A percentile compares a stretch with the other conserved stretches of the same genome.
phyloP scores from a whole-genome alignment of 805 yeast genomes.

The Hanseniaspora hatyaiensis region DNA sequence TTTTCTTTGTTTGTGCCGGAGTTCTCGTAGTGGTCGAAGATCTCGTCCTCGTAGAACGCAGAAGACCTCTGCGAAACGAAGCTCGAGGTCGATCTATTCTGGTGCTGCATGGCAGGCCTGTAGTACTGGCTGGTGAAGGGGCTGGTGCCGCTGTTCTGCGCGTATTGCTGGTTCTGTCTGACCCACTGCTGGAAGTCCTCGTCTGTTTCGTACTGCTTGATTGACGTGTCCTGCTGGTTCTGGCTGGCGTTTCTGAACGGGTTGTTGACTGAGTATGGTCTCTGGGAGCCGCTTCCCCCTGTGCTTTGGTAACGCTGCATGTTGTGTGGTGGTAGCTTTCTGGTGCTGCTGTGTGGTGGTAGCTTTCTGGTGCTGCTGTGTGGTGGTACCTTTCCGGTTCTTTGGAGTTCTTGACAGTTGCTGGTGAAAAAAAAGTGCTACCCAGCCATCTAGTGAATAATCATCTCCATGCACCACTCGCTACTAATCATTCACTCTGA shows the following conservation, averaged over 20 bases:
- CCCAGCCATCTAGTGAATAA: no score
- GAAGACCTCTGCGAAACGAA: conserved; percentile 14
- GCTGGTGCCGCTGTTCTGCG: neutral
- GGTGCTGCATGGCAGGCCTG: conserved; percentile 18
- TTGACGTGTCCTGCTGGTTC: conserved; percentile 27
- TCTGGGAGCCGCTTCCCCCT: conserved; percentile 22
- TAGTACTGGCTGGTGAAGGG: neutral
- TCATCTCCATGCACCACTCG: no score
- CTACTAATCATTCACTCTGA: no score
- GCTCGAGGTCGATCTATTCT: conserved; percentile 18
- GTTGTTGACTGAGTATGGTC: conserved; percentile 51
- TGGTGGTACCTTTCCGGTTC: no score
- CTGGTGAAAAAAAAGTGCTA: no score
- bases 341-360: no score
- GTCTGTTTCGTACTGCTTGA: conserved; percentile 25
- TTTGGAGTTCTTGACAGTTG: no score
- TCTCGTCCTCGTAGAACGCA: conserved; percentile 14
- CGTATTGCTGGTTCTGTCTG: conserved; percentile 26
- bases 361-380: no score
- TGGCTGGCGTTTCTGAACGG: conserved; percentile 50
- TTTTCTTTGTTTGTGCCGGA: neutral
- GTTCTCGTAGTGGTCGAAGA: conserved; percentile 10
- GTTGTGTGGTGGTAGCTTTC: no score
- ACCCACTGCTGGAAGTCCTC: conserved; percentile 51
- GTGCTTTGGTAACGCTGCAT: conserved; percentile 14